phyloP scores from a whole-genome alignment of 1,284 basidiomycete species.

The Moniliophthora roreri region DNA sequence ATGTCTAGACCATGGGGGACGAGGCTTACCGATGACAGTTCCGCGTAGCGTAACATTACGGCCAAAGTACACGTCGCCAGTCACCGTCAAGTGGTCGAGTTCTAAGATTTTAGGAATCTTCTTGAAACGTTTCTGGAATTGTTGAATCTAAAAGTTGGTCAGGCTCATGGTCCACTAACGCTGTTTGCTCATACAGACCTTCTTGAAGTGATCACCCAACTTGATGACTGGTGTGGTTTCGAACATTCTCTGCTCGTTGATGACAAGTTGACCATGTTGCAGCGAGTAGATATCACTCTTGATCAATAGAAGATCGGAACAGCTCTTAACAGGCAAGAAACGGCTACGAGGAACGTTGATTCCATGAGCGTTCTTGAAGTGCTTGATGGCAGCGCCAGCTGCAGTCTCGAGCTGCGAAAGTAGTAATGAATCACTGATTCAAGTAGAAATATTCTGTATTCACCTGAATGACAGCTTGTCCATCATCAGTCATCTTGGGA shows the following conservation, averaged over 20 bases:
- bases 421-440: not conserved
- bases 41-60: conserved; percentile 88
- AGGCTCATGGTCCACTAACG: not conserved
- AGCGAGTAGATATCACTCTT: conserved; percentile 97
- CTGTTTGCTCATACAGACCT: conserved; percentile 37
- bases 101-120: conserved; percentile 93
- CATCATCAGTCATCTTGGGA: conserved; percentile 88
- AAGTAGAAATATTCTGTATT: not conserved
- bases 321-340: conserved; percentile 96
- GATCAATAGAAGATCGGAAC: conserved; percentile 91
- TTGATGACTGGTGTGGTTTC: conserved; percentile 97
- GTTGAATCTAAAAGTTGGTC: conserved; percentile 69
- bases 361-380: conserved; percentile 92
- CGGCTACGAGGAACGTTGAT: conserved; percentile 97
- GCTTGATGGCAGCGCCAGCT: conserved; percentile 97
- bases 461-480: conserved; percentile 80
- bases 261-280: conserved; percentile 91
- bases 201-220: conserved; percentile 91
- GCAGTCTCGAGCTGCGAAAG: conserved; percentile 90
- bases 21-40: conserved; percentile 70
- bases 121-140: conserved; percentile 98
- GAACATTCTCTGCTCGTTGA: conserved; percentile 91
- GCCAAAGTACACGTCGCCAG: conserved; percentile 78
- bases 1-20: conserved; percentile 3
- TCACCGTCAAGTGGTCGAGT: conserved; percentile 95